Evolutionary conservation across 1,139 yeast species (phyloP).

Genomic region (Candida mesenterica): DNA sequence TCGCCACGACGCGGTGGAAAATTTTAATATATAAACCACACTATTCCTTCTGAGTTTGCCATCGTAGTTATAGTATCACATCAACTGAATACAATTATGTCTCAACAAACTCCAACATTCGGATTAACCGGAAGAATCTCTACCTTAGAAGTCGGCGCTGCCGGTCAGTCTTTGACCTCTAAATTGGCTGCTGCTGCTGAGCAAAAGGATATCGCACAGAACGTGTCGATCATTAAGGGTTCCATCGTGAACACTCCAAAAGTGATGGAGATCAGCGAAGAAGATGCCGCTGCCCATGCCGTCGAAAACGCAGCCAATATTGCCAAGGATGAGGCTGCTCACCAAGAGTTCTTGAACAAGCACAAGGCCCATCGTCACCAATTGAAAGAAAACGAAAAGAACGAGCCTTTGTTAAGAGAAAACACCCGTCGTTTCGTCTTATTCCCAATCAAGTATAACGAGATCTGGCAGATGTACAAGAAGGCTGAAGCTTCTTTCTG

Average conservation of each 20-base stretch:
- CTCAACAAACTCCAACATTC: conserved; percentile 48
- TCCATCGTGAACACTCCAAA: conserved; percentile 18
- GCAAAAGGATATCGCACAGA: conserved; percentile 38
- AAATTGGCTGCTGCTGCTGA: conserved; percentile 47
- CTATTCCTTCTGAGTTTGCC: no score
- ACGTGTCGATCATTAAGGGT: conserved; percentile 24
- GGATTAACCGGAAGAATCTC: conserved; percentile 51
- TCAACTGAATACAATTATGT: no score
- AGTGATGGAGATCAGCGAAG: conserved; percentile 4
- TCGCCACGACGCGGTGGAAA: no score
- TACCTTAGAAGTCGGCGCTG: conserved; percentile 35
- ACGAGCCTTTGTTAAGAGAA: conserved; percentile 86
- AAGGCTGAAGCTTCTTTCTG: conserved; percentile 99
- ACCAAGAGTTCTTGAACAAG: conserved; percentile 52
- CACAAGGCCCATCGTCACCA: conserved; percentile 70
- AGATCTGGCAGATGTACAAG: conserved; percentile 98
- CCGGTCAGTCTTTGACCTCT: conserved; percentile 43
- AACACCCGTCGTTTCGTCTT: conserved; percentile 89
- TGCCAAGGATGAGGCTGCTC: conserved; percentile 30
- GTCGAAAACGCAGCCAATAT: conserved; percentile 13
- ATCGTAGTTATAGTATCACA: no score
- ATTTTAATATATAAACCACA: no score
- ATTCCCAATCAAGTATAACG: conserved; percentile 97
- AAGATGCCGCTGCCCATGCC: conserved; percentile 12
- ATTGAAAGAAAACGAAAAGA: conserved; percentile 73